Conservation (phyloP, 148 eudicot species). For the Diospyros kaki region DNA sequence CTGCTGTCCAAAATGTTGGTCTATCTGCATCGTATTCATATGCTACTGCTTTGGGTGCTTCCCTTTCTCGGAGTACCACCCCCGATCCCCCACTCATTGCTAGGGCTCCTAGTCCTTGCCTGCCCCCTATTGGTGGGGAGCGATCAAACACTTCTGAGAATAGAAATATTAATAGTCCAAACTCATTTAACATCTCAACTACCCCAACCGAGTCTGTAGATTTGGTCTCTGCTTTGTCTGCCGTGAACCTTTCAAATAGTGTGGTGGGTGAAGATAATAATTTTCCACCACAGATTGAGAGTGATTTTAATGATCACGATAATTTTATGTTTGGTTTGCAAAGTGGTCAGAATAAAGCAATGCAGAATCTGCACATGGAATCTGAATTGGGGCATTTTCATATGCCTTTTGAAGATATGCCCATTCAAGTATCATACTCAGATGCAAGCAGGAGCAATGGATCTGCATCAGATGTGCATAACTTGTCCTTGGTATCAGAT, state of each 20-base stretch:
- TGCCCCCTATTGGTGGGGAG: conserved; percentile 86
- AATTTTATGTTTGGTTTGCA: conserved; percentile 50
- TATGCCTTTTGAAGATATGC: conserved; percentile 36
- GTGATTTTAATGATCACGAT: conserved; percentile 42
- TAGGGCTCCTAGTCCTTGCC: conserved; percentile 92
- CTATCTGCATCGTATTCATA: conserved; percentile 64
- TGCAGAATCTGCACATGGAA: conserved; percentile 48
- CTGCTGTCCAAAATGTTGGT: conserved; percentile 40
- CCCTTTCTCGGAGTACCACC: conserved; percentile 89
- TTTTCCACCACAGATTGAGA: conserved; percentile 43
- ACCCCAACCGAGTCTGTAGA: conserved; percentile 50
- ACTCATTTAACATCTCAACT: conserved; percentile 51
- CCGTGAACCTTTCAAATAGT: conserved; percentile 74
- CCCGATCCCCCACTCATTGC: conserved; percentile 88
- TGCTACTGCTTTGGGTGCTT: conserved; percentile 86
- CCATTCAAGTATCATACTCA: conserved; percentile 21
- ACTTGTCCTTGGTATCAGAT: conserved; percentile 21
- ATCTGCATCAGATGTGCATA: conserved; percentile 38
- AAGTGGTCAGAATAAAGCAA: conserved; percentile 42
- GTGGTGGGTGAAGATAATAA: conserved; percentile 38
- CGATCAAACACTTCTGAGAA: conserved; percentile 52
- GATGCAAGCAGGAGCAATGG: conserved; percentile 33
- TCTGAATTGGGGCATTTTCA: conserved; percentile 46
- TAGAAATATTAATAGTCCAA: conserved; percentile 45
- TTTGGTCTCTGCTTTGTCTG: conserved; percentile 71